phyloP scores from a whole-genome alignment of 805 yeast genomes.

The Zygosaccharomyces lentus region DNA sequence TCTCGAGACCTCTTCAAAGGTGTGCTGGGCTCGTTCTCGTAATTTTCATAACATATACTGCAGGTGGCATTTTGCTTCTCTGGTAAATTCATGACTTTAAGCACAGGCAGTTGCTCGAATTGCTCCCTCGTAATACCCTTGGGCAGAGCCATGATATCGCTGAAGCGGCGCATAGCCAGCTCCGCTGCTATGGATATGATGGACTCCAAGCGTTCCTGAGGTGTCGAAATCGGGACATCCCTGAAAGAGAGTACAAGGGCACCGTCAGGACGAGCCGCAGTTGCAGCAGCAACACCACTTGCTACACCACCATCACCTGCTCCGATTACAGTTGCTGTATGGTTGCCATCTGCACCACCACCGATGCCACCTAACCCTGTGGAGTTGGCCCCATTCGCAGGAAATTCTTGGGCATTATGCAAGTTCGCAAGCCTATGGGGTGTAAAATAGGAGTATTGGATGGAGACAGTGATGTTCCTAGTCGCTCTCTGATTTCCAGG shows the following conservation, averaged over 20 bases:
- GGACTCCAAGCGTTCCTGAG: slow-evolving; percentile 56
- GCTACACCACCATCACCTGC: slow-evolving; percentile 14
- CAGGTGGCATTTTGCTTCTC: slow-evolving; percentile 39
- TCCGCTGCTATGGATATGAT: slow-evolving; percentile 64
- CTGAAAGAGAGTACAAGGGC: slow-evolving; percentile 62
- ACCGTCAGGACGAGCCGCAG: slow-evolving; percentile 36
- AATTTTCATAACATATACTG: slow-evolving; percentile 61
- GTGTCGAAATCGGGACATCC: slow-evolving; percentile 55
- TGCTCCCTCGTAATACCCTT: slow-evolving; percentile 51
- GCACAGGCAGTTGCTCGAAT: slow-evolving; percentile 48
- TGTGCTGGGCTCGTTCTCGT: slow-evolving; percentile 29
- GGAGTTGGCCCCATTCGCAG: slow-evolving; percentile 1
- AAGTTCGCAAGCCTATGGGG: slow-evolving; percentile 15
- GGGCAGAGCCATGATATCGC: slow-evolving; percentile 44
- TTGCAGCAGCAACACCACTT: slow-evolving; percentile 35
- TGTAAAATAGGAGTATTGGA: slow-evolving; percentile 29
- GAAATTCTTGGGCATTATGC: slow-evolving; percentile 12
- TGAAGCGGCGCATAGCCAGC: slow-evolving; percentile 61
- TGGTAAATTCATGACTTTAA: slow-evolving; percentile 31
- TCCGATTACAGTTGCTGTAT: not conserved
- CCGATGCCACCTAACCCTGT: not conserved
- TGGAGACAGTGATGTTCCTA: slow-evolving; percentile 30
- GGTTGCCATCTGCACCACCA: not conserved
- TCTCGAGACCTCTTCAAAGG: slow-evolving; percentile 29
- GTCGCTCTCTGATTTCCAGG: slow-evolving; percentile 17